These are phyloP conservation scores for Mastigamoeba balamuthi DNA, from an alignment of 78 protist genomes.

Conservation along the genomic window DNA sequence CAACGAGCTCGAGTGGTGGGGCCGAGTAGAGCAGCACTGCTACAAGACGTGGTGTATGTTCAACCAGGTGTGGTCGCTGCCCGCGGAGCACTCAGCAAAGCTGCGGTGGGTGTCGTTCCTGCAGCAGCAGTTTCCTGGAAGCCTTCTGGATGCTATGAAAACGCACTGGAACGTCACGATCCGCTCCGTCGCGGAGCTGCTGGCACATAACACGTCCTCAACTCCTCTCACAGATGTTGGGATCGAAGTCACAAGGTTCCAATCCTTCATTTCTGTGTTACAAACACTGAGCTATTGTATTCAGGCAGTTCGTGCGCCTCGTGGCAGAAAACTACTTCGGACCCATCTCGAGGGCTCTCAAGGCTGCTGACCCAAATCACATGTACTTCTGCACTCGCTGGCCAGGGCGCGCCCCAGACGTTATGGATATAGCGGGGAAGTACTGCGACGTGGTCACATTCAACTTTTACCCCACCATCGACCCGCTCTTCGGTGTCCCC, in stretches of 20 bases:
- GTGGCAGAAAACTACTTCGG: neutral
- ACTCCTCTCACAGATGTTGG: too few species aligned
- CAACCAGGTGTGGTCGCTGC: neutral
- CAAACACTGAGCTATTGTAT: too few species aligned
- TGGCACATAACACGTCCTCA: too few species aligned
- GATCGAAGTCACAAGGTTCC: too few species aligned
- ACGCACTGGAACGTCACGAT: too few species aligned
- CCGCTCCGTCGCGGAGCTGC: too few species aligned
- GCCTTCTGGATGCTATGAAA: too few species aligned
- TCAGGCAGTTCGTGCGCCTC: neutral
- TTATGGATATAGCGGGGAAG: neutral
- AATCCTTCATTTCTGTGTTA: too few species aligned
- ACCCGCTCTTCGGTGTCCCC: neutral
- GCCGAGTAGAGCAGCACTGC: neutral
- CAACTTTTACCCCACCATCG: neutral
- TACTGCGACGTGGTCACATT: neutral
- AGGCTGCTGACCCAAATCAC: neutral
- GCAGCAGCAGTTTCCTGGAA: too few species aligned
- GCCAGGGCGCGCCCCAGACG: neutral
- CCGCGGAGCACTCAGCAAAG: neutral
- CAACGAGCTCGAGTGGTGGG: neutral
- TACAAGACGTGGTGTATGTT: neutral
- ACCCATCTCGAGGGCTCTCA: neutral
- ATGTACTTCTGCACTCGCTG: neutral
- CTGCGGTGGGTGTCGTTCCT: neutral